A percentile compares a stretch with the other conserved stretches of the same genome.
Conservation (phyloP, 2,329 filamentous ascomycete genomes). For the Phaeomoniella chlamydospora region DNA sequence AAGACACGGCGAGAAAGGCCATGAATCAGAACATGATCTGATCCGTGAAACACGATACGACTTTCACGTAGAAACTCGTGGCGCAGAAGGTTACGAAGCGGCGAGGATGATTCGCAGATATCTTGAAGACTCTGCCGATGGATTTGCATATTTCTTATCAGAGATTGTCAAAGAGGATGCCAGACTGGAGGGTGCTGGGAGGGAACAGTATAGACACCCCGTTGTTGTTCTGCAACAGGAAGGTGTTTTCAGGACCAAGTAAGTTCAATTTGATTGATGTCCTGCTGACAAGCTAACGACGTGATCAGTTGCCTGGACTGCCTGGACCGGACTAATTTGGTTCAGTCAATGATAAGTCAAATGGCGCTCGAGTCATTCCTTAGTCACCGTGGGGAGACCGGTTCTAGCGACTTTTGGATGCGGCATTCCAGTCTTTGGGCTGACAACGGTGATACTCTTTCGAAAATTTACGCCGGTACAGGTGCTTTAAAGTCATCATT, state of each 20-base stretch:
- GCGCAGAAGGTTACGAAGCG: conserved; percentile 74
- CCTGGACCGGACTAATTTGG: conserved; percentile 85
- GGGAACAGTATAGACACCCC: conserved; percentile 28
- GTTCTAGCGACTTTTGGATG: conserved; percentile 74
- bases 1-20: conserved; percentile 35
- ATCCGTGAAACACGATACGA: conserved; percentile 80
- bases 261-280: not conserved
- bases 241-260: conserved; percentile 81
- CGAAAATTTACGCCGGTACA: conserved; percentile 91
- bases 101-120: conserved; percentile 70
- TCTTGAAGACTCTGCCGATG: conserved; percentile 65
- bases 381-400: conserved; percentile 52
- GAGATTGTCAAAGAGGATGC: conserved; percentile 49
- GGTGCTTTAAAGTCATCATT: conserved; percentile 93
- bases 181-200: conserved; percentile 14
- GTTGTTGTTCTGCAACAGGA: conserved; percentile 77
- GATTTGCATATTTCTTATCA: conserved; percentile 84
- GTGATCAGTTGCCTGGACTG: conserved; percentile 94
- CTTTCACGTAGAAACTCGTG: conserved; percentile 88
- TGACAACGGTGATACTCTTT: conserved; percentile 88
- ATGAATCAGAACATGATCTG: conserved; percentile 53
- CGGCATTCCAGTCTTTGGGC: conserved; percentile 90
- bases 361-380: conserved; percentile 85
- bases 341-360: conserved; percentile 89
- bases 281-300: conserved; percentile 52